phyloP scores from a whole-genome alignment of 805 yeast genomes.

The Alloascoidea africana region DNA sequence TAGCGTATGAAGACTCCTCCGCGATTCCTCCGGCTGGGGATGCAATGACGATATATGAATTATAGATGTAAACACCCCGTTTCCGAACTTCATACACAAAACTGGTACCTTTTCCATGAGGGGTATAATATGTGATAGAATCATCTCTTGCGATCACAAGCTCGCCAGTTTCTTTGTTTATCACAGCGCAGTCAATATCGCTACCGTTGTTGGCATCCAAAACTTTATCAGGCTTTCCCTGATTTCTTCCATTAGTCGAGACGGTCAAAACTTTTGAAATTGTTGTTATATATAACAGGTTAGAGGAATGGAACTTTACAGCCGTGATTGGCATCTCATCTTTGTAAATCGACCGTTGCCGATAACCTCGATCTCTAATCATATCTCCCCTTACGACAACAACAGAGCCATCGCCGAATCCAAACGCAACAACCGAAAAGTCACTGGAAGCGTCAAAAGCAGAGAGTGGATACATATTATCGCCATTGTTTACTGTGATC shows the following conservation, averaged over 20 bases:
- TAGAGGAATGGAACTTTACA: conserved; percentile 32
- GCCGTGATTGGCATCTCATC: conserved; percentile 74
- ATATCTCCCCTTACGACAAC: conserved; percentile 78
- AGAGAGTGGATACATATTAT: conserved; percentile 67
- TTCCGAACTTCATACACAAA: conserved; percentile 44
- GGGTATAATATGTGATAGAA: conserved; percentile 48
- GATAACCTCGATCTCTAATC: conserved; percentile 75
- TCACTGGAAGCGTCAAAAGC: conserved; percentile 38
- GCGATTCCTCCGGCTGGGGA: conserved; percentile 26
- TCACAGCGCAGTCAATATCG: conserved; percentile 26
- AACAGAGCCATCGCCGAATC: conserved; percentile 76
- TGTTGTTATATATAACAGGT: conserved; percentile 55
- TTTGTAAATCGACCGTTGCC: conserved; percentile 69
- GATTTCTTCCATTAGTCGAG: conserved; percentile 65
- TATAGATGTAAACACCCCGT: conserved; percentile 31
- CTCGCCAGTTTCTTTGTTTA: conserved; percentile 19
- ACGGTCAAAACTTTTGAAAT: conserved; percentile 58
- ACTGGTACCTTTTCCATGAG: conserved; percentile 35
- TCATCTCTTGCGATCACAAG: conserved; percentile 53
- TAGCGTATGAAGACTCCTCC: conserved; percentile 3
- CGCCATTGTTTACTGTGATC: conserved; percentile 52
- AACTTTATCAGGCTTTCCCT: conserved; percentile 39
- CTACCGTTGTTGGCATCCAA: conserved; percentile 33
- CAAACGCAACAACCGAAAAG: conserved; percentile 54
- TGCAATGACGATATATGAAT: conserved; percentile 43